These are phyloP conservation scores for Rhazya stricta DNA, from an alignment of 257 asterid genomes.

Conservation along the genomic window DNA sequence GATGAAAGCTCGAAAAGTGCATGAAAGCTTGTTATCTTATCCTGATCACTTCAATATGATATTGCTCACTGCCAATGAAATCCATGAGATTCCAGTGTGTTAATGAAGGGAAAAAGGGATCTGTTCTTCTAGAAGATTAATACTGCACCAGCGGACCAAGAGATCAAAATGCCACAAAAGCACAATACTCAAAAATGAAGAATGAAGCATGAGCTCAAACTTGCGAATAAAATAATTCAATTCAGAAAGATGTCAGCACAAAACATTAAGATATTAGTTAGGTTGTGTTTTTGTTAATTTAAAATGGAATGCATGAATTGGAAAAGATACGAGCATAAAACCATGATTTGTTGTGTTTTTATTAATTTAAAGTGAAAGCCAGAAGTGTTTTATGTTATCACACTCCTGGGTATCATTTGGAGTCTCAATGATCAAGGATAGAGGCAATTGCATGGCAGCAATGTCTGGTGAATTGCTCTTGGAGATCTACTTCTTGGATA, in stretches of 20 bases:
- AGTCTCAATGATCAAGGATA: neutral
- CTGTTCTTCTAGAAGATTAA: neutral
- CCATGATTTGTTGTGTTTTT: neutral
- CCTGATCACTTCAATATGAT: neutral
- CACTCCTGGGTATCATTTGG: neutral
- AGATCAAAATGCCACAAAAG: neutral
- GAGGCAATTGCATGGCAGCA: neutral
- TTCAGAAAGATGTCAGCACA: too few species aligned
- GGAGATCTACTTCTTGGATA: neutral
- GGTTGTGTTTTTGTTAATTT: too few species aligned
- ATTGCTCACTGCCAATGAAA: neutral
- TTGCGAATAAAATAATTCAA: neutral
- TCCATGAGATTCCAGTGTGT: neutral
- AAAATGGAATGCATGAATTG: neutral
- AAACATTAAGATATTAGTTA: too few species aligned
- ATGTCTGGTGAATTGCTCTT: neutral
- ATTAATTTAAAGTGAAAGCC: neutral
- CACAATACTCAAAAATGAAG: neutral
- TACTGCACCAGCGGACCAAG: neutral
- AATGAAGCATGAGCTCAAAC: neutral
- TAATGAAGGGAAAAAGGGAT: neutral
- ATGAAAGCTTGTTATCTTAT: neutral
- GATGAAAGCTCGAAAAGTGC: neutral
- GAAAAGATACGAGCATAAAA: neutral
- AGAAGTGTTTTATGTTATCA: neutral